Evolutionary conservation across 2,329 filamentous ascomycete species (phyloP).

Genomic region (Colletotrichum destructivum): DNA sequence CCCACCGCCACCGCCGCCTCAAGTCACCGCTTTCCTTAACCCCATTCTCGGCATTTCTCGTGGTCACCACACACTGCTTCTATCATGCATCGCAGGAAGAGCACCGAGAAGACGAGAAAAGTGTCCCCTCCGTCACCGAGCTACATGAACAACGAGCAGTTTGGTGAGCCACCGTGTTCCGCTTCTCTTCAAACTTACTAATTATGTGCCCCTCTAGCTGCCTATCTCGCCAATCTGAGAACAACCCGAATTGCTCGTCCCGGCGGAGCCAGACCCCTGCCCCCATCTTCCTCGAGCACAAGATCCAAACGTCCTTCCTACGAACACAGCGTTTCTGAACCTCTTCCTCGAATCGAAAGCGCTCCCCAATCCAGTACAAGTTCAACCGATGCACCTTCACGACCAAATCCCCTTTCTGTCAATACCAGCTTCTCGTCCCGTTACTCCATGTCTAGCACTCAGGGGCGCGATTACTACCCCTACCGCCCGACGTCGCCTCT

Average conservation of each 20-base stretch:
- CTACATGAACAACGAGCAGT: conserved; percentile 78
- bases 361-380: conserved; percentile 28
- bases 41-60: not conserved
- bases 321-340: conserved; percentile 47
- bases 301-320: conserved; percentile 53
- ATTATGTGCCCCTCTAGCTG: conserved; percentile 26
- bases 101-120: conserved; percentile 63
- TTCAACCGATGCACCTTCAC: conserved; percentile 42
- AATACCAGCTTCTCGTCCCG: conserved; percentile 64
- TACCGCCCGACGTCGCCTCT: conserved; percentile 60
- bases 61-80: conserved; percentile 1
- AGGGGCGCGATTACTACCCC: conserved; percentile 68
- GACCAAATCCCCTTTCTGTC: conserved; percentile 9
- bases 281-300: conserved; percentile 50
- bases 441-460: conserved; percentile 62
- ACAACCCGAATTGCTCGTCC: conserved; percentile 77
- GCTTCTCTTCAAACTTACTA: conserved; percentile 14
- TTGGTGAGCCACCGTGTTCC: conserved; percentile 63
- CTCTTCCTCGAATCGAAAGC: conserved; percentile 27
- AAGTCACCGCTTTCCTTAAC: conserved; percentile 5
- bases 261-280: conserved; percentile 78
- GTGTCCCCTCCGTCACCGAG: conserved; percentile 73
- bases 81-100: conserved; percentile 44
- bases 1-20: not conserved
- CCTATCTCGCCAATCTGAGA: conserved; percentile 71